Percentiles rank a stretch among this genome's conserved stretches.
Conservation (phyloP, 768 basidiomycete species). For the Tephrocybe rancida region DNA sequence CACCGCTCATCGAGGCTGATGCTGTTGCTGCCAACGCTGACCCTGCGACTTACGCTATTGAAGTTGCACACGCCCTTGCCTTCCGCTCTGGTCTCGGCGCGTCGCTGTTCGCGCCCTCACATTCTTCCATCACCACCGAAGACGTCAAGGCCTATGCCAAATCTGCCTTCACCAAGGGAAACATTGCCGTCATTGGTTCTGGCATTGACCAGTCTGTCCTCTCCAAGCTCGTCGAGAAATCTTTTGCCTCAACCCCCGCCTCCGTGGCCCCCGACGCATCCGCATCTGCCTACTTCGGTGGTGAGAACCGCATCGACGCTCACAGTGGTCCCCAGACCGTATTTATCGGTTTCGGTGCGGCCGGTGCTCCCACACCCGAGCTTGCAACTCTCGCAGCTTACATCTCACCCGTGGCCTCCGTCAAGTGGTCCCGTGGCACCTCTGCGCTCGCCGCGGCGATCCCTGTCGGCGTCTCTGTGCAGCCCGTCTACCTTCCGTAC, state of each 20-base stretch:
- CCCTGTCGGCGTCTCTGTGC: constrained; percentile 63
- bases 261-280: constrained; percentile 35
- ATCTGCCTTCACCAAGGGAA: constrained; percentile 72
- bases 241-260: constrained; percentile 52
- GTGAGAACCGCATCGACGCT: constrained; percentile 77
- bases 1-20: constrained; percentile 73
- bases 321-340: constrained; percentile 70
- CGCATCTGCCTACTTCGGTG: constrained; percentile 68
- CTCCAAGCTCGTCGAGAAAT: constrained; percentile 68
- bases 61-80: constrained; percentile 86
- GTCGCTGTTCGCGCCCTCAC: constrained; percentile 82
- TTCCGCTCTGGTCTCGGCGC: constrained; percentile 95
- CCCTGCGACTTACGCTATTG: constrained; percentile 73
- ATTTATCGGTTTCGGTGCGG: constrained; percentile 87
- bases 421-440: constrained; percentile 85
- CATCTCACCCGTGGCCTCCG: constrained; percentile 73
- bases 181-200: constrained; percentile 85
- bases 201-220: constrained; percentile 80
- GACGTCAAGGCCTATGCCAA: constrained; percentile 78
- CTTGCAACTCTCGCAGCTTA: constrained; percentile 80
- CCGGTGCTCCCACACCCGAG: constrained; percentile 65
- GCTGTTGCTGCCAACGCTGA: constrained; percentile 57
- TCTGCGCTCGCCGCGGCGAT: constrained; percentile 67
- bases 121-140: constrained; percentile 59
- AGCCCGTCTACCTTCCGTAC: constrained; percentile 83